Evolutionary conservation across 148 eudicot genomes (phyloP).

Genomic region (Vaccinium darrowii): DNA sequence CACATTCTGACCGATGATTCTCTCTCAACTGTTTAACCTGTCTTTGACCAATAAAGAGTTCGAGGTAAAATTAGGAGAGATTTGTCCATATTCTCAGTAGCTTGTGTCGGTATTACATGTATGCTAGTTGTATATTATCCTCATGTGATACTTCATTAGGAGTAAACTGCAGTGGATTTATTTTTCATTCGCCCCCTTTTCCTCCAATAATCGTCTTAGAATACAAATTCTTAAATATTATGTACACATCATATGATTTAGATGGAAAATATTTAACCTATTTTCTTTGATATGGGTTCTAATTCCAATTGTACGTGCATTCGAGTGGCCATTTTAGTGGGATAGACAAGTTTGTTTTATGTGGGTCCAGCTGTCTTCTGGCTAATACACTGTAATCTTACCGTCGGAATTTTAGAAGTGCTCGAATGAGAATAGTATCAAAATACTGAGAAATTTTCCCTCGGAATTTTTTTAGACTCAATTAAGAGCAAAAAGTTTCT

Average conservation of each 20-base stretch:
- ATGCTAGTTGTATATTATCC: constrained; percentile 1
- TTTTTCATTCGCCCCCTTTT: not conserved
- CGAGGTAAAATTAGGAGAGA: constrained; percentile 1
- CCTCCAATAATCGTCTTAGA: not conserved
- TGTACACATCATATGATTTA: not conserved
- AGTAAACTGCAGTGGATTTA: not conserved
- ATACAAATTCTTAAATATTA: not conserved
- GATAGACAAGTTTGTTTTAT: not conserved
- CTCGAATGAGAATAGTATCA: no score
- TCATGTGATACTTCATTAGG: not conserved
- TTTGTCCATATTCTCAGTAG: not conserved
- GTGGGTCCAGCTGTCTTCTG: not conserved
- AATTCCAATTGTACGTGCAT: not conserved
- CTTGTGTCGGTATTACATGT: constrained; percentile 5
- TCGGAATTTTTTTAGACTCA: not conserved
- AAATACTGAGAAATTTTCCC: no score
- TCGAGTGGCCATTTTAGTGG: not conserved
- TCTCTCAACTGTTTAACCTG: not conserved
- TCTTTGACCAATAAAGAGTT: constrained; percentile 3
- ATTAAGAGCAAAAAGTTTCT: not conserved
- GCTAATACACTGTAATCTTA: not conserved
- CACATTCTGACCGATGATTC: not conserved
- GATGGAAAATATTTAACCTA: not conserved
- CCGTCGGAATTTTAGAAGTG: no score
- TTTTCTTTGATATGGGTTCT: not conserved